Evolutionary conservation across 306 rosid species (phyloP), one percentile per base, ranked within the genome.

Genomic region (Cucurbita ficifolia): DNA sequence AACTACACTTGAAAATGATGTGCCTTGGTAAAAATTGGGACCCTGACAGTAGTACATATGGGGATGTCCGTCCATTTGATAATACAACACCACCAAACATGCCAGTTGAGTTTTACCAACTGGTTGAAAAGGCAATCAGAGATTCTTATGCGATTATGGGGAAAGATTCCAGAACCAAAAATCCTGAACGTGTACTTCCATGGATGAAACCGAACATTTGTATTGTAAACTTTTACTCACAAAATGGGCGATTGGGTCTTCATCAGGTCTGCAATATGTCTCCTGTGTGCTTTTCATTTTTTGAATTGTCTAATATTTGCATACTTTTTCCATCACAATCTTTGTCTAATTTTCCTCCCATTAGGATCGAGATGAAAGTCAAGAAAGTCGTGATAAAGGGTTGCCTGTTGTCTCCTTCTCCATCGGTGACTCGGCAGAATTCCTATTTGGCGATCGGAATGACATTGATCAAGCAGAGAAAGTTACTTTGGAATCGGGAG

Each of bases 11-110:
- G 81, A 89, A 65, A 72, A 94, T 90, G 97, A 90, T 89, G 97
- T 94, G 98, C 69, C 88, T 94, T 0, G 98, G 96, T 77, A 87
- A 79, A 82, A 86, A 85, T 73, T 87, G 96, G 96, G 97, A 89
- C 73, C 97, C 96, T n/a, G 82, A 77, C 63, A 81, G 85, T 0
- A 45, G 84, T 62, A 18, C 18, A 19, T 90, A 87, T 49, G 84
- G 78, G 21, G 82, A 83, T 2, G n/a, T 1, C 45, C 81, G 96
- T 8, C 86, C 79, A 6, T 19, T 42, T 24, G 98, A 94, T 76
- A 83, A 77, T 24, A 80, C 81, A 6, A 75, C 51, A 76, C 95
- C 96, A 10, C 92, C 95, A 3, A 0, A 0, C 3, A 83, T 94
- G 45, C 96, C 95, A 11, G 6, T 0, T 4, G 84, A 86, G 22